Evolutionary conservation across 345 rosid species (phyloP), one percentile per base, ranked within the genome.

Genomic region (Sonneratia caseolaris): DNA sequence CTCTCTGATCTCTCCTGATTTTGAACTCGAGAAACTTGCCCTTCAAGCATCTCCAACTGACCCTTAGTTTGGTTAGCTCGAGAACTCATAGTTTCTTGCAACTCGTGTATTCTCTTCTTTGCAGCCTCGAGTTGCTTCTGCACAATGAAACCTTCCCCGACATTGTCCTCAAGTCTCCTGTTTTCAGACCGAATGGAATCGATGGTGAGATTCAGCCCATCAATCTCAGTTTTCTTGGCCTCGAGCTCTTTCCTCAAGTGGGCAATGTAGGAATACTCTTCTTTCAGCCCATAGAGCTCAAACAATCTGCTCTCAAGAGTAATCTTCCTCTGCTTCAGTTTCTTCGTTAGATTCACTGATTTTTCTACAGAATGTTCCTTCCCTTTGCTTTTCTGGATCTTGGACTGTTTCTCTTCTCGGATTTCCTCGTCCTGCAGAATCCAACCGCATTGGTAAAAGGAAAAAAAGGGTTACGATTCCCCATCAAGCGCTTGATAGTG

Each of bases 271-370:
- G 80, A 77, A 43, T 69, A 45, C 38, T 76, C 72, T 51, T 81
- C 71, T 59, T 76, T 77, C 8, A 70, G 72, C 18, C 51, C 73
- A 48, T 76, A 66, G 35, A 74, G 79, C 62, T 81, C 78, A 53
- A 75, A 71, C 71, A 68, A 70, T 67, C 65, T 76, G 66, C 64
- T 53, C 64, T 82, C 81, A 3, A 79, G 75, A 5, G n/a, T 48
- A 32, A 2, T 37, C n/a, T 75, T 71, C 73, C 71, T 70, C 42
- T 38, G 64, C 72, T 74, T 69, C 74, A 74, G 70, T 21, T 82
- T 78, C 47, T 72, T 70, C 4, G 11, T 61, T 22, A 74, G 15
- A 55, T 6, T 68, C 73, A 65, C n/a, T 15, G 59, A 12, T 5
- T 53, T 53, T 53, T 21, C 59, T 21, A 21, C 18, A 56, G 16